A percentile compares a stretch with the other conserved stretches of the same genome.
Conservation (phyloP, 768 basidiomycete genomes). For the Antrodiella citrinella region DNA sequence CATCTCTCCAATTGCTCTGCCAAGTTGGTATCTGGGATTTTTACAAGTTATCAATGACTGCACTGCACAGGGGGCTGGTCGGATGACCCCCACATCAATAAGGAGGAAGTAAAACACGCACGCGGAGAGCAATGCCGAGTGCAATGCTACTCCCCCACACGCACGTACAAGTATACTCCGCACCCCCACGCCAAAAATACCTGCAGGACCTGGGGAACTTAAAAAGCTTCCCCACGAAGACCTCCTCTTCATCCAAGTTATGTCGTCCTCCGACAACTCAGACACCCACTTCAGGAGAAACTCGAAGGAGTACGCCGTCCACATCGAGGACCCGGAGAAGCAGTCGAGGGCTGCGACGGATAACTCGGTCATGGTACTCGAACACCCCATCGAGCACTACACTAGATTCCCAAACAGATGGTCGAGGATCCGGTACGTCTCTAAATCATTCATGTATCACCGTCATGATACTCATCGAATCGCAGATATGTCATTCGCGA, state of each 20-base stretch:
- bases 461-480: too few relatives aligned
- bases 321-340: neutral
- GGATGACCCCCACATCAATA: neutral
- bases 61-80: neutral
- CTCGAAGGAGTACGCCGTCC: neutral
- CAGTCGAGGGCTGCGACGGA: neutral
- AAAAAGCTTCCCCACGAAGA: neutral
- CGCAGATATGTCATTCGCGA: constrained; percentile 42
- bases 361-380: neutral
- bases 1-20: too few relatives aligned
- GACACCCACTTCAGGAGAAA: neutral
- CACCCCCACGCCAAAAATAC: neutral
- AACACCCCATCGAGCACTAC: constrained; percentile 23
- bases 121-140: neutral
- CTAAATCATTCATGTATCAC: neutral
- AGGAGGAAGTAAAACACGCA: neutral
- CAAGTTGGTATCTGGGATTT: too few relatives aligned
- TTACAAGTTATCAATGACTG: too few relatives aligned
- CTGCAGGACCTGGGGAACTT: neutral
- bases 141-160: neutral
- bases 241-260: neutral
- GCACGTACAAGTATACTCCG: neutral
- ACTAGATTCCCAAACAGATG: constrained; percentile 40
- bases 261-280: neutral
- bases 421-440: constrained; percentile 45